These are phyloP conservation scores for Geranium incanum DNA, from an alignment of 441 rosid genomes.

Conservation along the genomic window DNA sequence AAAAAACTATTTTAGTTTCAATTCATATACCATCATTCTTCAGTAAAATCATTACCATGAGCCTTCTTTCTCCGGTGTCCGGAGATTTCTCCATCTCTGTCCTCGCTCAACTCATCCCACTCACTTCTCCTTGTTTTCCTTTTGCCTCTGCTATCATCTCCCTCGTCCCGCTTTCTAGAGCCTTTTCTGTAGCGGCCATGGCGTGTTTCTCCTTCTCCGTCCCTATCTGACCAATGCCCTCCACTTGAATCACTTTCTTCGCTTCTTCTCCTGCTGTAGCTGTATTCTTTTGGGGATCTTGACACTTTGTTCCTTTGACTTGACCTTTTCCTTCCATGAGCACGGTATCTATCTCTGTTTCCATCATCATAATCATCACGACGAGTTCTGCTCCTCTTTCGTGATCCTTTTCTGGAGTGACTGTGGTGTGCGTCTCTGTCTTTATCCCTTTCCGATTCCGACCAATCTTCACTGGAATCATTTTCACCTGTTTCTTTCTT, in stretches of 20 bases:
- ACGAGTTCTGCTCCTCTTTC: no score
- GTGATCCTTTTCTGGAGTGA: no score
- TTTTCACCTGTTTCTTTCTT: no score
- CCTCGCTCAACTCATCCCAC: slow-evolving; percentile 11
- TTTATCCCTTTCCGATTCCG: no score
- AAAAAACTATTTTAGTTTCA: no score
- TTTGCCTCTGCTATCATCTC: not conserved
- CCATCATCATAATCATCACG: no score
- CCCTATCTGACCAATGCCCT: slow-evolving; percentile 21
- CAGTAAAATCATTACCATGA: not conserved
- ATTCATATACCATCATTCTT: not conserved
- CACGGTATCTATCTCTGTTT: slow-evolving; percentile 8
- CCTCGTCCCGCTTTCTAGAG: not conserved
- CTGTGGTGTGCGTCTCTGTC: no score
- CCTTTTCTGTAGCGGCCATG: slow-evolving; percentile 14
- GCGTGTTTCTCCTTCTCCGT: slow-evolving; percentile 21
- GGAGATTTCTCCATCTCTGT: slow-evolving; percentile 22
- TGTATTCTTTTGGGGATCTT: slow-evolving; percentile 9
- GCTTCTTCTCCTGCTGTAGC: slow-evolving; percentile 17
- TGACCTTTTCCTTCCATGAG: slow-evolving; percentile 25
- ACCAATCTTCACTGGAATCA: no score
- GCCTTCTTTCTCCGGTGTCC: slow-evolving; percentile 14
- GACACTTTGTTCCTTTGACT: slow-evolving; percentile 17
- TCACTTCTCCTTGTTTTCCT: slow-evolving; percentile 5
- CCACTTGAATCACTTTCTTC: slow-evolving; percentile 14